Evolutionary conservation across 2,329 filamentous ascomycete genomes (phyloP), one percentile per base, ranked within the genome.

Genomic region (Boeremia lycopersici): DNA sequence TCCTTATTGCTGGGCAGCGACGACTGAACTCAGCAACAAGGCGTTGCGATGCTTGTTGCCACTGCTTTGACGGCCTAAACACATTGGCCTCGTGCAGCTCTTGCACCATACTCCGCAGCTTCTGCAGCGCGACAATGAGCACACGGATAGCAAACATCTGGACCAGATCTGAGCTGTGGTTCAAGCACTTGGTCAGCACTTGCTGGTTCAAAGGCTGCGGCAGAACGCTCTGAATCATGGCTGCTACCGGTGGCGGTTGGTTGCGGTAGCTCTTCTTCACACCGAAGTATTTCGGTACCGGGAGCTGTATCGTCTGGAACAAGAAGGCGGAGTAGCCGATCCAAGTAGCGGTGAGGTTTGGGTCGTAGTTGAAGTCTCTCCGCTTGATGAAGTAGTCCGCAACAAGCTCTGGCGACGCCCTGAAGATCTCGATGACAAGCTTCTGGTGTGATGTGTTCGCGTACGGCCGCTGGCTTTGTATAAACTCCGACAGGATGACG

Each of bases 341-440:
- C 95, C 95, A 99, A 0, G 92, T 95, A 39, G 92, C 88, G 3
- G 92, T 95, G 5, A 96, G 82, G 70, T 96, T 98, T 0, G 95
- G 93, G 36, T 98, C 93, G 59, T 96, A 91, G 0, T 88, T 86
- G 67, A 98, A 95, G 48, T 69, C 71, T 23, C 88, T 85, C 69
- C 91, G 93, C 70, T 85, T 87, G 38, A 86, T 81, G 69, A 96
- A 98, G 73, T 96, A 99, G 67, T 92, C 87, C 38, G 91, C 89
- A 1, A 96, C 85, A 3, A 98, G 82, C 74, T 98, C 95, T 0
- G 96, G 93, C 0, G 89, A 90, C 7, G 85, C 85, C 58, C 81
- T 82, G 70, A 99, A 96, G 30, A 96, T 91, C 3, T 87, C 82
- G 4, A 93, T 78, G 2, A 96, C 77, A 9, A 99, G 82, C 64